Conservation (phyloP, 1,139 yeast genomes). For the Saccharomyces pastorianus region DNA sequence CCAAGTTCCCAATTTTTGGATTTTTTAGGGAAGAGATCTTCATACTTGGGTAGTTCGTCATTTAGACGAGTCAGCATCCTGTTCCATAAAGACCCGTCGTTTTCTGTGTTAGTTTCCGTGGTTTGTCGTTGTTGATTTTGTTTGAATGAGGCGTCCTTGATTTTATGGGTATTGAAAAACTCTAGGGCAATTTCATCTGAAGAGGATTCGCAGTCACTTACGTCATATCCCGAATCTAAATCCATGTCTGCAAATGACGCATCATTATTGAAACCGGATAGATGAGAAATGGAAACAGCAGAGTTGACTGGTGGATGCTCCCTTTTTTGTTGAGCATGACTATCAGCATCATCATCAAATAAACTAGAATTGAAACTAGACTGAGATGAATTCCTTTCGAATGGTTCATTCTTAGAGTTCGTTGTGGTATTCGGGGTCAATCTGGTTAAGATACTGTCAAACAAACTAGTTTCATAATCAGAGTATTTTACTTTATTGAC, state of each 20-base stretch:
- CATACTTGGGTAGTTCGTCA: conserved; percentile 64
- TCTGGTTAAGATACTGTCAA: neutral
- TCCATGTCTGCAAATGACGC: conserved; percentile 4
- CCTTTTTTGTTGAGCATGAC: neutral
- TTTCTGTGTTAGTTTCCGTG: conserved; percentile 10
- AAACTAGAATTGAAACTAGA: conserved; percentile 54
- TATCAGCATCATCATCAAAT: conserved; percentile 35
- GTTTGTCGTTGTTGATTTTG: conserved; percentile 3
- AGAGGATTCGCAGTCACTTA: neutral
- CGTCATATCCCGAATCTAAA: neutral
- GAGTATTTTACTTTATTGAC: conserved; percentile 4
- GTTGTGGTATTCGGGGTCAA: neutral
- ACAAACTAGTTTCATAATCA: neutral
- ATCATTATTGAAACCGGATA: conserved; percentile 26
- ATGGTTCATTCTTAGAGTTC: neutral
- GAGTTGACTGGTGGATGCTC: conserved; percentile 7
- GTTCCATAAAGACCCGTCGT: conserved; percentile 45
- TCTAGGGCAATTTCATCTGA: neutral
- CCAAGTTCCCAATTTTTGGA: neutral
- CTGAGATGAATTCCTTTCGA: conserved; percentile 13
- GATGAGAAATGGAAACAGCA: conserved; percentile 22
- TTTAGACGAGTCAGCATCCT: conserved; percentile 54
- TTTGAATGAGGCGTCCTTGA: neutral
- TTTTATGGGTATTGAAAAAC: neutral
- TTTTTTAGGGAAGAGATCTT: conserved; percentile 63